Conservation (phyloP, 2,329 filamentous ascomycete genomes). For the Ophiocordyceps camponoti-floridani region DNA sequence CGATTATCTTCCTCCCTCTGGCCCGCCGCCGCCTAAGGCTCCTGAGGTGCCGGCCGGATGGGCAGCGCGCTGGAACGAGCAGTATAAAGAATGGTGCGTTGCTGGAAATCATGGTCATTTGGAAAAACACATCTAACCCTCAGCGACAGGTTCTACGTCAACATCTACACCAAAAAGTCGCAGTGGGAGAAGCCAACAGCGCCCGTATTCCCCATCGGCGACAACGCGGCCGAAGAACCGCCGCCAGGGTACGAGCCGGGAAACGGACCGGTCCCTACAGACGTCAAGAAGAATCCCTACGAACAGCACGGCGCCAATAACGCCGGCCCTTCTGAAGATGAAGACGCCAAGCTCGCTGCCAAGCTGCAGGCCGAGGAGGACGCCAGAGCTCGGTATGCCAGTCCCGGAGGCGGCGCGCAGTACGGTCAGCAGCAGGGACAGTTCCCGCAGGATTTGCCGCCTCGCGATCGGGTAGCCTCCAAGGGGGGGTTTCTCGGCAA, state of each 20-base stretch:
- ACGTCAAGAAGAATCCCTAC: constrained; percentile 59
- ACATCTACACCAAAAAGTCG: constrained; percentile 71
- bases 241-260: constrained; percentile 48
- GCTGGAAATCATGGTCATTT: too few relatives aligned
- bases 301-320: constrained; percentile 21
- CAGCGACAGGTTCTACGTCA: constrained; percentile 89
- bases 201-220: constrained; percentile 37
- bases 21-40: constrained; percentile 38
- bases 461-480: constrained; percentile 18
- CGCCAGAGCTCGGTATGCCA: constrained; percentile 27
- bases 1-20: constrained; percentile 33
- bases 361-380: constrained; percentile 75
- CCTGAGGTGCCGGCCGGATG: constrained; percentile 54
- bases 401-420: constrained; percentile 8
- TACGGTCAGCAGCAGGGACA: constrained; percentile 4
- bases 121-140: too few relatives aligned
- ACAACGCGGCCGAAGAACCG: constrained; percentile 32
- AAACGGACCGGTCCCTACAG: constrained; percentile 19
- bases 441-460: constrained; percentile 22
- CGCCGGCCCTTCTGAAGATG: constrained; percentile 21
- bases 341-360: constrained; percentile 59
- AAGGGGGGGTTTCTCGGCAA: constrained; percentile 31
- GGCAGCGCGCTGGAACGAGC: constrained; percentile 69
- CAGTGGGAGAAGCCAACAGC: constrained; percentile 76
- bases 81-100: constrained; percentile 65